Evolutionary conservation across 768 basidiomycete genomes (phyloP).

Genomic region (Gymnopilus dilepis): DNA sequence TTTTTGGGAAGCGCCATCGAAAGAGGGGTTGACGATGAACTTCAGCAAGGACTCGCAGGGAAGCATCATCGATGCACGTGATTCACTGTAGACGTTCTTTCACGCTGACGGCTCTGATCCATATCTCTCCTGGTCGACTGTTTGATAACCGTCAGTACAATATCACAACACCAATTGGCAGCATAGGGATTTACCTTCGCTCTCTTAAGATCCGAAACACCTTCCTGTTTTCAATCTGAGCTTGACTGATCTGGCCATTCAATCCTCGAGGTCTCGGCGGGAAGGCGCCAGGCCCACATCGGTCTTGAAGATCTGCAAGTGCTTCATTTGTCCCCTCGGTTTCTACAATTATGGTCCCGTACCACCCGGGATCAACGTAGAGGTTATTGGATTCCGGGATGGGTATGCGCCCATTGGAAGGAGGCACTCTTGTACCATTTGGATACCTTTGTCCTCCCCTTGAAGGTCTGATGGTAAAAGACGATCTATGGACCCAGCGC

Average conservation of each 20-base stretch:
- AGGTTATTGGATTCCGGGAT: constrained; percentile 61
- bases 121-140: constrained; percentile 61
- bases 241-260: constrained; percentile 47
- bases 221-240: constrained; percentile 38
- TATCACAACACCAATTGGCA: constrained; percentile 20
- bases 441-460: constrained; percentile 37
- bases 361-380: constrained; percentile 81
- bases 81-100: constrained; percentile 37
- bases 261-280: constrained; percentile 58
- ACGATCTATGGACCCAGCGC: constrained; percentile 84
- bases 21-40: too few species aligned
- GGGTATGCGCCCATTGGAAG: constrained; percentile 43
- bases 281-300: constrained; percentile 72
- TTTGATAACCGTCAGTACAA: background rate
- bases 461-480: constrained; percentile 68
- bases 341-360: constrained; percentile 82
- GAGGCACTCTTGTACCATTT: constrained; percentile 29
- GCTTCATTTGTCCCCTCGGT: constrained; percentile 89
- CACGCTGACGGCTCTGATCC: constrained; percentile 65
- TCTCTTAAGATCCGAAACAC: constrained; percentile 77
- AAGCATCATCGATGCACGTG: background rate
- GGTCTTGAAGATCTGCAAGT: constrained; percentile 74
- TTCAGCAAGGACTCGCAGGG: too few species aligned
- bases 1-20: too few species aligned
- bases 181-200: constrained; percentile 58